These are phyloP conservation scores for Leptodontidium sp. DNA, from an alignment of 2,329 filamentous ascomycete species.

Conservation along the genomic window DNA sequence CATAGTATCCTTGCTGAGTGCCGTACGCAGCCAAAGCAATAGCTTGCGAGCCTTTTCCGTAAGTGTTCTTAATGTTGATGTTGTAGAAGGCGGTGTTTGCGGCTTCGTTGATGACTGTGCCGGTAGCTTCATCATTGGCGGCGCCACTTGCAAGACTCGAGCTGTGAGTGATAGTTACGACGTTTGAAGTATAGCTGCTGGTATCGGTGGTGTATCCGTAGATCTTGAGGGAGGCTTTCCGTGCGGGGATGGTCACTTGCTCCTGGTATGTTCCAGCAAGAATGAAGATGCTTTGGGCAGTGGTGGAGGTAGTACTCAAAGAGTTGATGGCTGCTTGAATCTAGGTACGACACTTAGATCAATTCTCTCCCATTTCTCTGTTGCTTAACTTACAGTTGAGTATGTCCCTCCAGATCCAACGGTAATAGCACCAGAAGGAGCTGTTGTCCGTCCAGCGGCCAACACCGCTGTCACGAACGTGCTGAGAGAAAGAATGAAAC, in stretches of 20 bases:
- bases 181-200: constrained; percentile 57
- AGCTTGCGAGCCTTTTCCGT: constrained; percentile 58
- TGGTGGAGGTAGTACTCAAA: constrained; percentile 54
- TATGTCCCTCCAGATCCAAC: constrained; percentile 54
- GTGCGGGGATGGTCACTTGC: constrained; percentile 60
- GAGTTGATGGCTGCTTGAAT: constrained; percentile 60
- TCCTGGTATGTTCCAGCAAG: constrained; percentile 63
- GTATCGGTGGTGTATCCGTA: constrained; percentile 60
- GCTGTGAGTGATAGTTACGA: constrained; percentile 55
- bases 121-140: constrained; percentile 53
- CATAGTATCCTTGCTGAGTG: constrained; percentile 64
- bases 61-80: constrained; percentile 63
- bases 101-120: constrained; percentile 46
- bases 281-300: constrained; percentile 62
- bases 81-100: constrained; percentile 65
- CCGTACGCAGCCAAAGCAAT: constrained; percentile 61
- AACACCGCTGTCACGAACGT: constrained; percentile 40
- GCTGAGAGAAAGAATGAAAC: constrained; percentile 39
- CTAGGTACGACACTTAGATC: constrained; percentile 35
- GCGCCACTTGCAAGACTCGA: constrained; percentile 51
- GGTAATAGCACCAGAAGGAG: constrained; percentile 57
- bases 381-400: constrained; percentile 48
- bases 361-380: not conserved
- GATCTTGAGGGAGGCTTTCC: constrained; percentile 58
- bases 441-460: constrained; percentile 49